Evolutionary conservation across 345 rosid genomes (phyloP).

Genomic region (Rhizophora apiculata): DNA sequence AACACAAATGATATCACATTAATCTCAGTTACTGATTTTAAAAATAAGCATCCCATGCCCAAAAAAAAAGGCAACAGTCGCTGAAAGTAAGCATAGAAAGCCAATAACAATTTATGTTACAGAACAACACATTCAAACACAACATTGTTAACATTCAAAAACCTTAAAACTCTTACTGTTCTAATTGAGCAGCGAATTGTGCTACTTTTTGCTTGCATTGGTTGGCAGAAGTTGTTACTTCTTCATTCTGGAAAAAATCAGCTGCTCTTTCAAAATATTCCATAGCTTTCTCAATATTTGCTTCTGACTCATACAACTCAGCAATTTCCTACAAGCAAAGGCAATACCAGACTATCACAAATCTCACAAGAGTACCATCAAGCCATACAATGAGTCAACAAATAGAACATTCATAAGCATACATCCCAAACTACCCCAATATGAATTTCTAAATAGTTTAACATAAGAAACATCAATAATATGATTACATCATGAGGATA

Average conservation of each 20-base stretch:
- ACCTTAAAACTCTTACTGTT: conserved; percentile 55
- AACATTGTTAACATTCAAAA: background rate
- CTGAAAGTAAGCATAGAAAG: background rate
- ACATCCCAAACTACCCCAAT: background rate
- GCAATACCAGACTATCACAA: background rate
- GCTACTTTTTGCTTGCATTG: conserved; percentile 99
- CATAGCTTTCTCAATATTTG: conserved; percentile 30
- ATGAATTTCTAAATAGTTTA: background rate
- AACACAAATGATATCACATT: conserved; percentile 3
- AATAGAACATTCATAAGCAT: background rate
- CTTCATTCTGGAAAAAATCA: conserved; percentile 40
- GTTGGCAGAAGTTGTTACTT: conserved; percentile 87
- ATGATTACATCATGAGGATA: background rate
- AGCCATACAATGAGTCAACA: background rate
- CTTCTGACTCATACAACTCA: conserved; percentile 29
- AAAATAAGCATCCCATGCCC: background rate
- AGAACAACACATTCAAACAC: background rate
- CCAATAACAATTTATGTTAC: background rate
- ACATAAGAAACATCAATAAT: too few relatives aligned
- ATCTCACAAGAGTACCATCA: background rate
- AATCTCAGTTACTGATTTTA: background rate
- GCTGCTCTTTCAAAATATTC: conserved; percentile 27
- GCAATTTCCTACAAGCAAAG: conserved; percentile 25
- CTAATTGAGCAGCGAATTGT: conserved; percentile 85
- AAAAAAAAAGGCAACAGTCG: background rate